Evolutionary conservation across 768 basidiomycete genomes (phyloP), one percentile per base, ranked within the genome.

Genomic region (Lenzites betulinus): DNA sequence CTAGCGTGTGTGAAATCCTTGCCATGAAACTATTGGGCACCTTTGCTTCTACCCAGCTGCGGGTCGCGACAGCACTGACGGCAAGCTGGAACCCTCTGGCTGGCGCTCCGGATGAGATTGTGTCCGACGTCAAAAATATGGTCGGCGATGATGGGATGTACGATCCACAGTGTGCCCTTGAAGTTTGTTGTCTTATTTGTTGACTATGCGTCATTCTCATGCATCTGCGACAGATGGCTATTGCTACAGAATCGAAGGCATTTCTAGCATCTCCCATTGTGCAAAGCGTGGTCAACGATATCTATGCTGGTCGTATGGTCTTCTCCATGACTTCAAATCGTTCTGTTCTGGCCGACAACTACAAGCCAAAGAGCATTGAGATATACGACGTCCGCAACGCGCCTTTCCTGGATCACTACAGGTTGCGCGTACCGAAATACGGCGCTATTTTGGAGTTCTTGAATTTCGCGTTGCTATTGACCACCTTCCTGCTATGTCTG

Each of bases 341-440:
- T 25, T 90, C 93, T 1, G 82, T 98, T 51, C 79, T 98, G 8
- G 87, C 89, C 18, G 96, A 98, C 73, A 91, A 92, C 68, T 98
- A 98, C 77, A 93, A 92, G 74, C 84, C 83, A 33, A 82, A 83
- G 42, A 83, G 83, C 18, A 92, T 89, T 64, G 85, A 88, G 66
- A 78, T 88, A 33, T 93, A 94, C 71, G 81, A 92, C 67, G 77
- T 79, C 38, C 80, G 82, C 25, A 81, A 77, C 18, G 84, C 85
- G 1, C 87, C 90, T 0, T 87, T 91, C 68, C 79, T 95, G 15
- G 89, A 95, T 69, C 93, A 97, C 69, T 93, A 94, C 54, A 89
- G 90, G 62, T 76, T 95, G 41, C 86, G 91, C 13, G 92, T 95
- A 7, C 93, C 93, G 11, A 83, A 83, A 66, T 97, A 93, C 66